A percentile compares a stretch with the other conserved stretches of the same genome.
Conservation (phyloP, 306 rosid genomes). For the Corylus heterophylla region DNA sequence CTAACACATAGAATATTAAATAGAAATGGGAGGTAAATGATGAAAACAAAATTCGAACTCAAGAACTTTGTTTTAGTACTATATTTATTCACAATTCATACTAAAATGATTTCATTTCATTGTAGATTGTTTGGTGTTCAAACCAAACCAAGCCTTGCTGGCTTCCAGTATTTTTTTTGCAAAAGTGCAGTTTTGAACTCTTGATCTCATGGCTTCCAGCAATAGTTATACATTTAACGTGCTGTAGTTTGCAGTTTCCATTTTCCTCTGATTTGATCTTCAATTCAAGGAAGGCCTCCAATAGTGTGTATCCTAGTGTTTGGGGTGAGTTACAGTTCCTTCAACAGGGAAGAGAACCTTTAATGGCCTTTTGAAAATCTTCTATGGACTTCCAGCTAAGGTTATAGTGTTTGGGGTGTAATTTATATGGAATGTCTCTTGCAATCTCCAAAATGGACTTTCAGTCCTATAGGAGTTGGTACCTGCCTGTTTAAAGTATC, state of each 20-base stretch:
- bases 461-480: not conserved
- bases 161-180: too few species aligned
- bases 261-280: not conserved
- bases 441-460: not conserved
- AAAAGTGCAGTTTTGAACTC: too few species aligned
- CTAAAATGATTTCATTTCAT: too few species aligned
- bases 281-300: not conserved
- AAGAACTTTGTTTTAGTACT: too few species aligned
- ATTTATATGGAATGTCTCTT: not conserved
- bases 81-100: too few species aligned
- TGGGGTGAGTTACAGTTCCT: not conserved
- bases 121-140: too few species aligned
- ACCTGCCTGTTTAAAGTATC: not conserved
- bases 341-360: not conserved
- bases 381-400: not conserved
- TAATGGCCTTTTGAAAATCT: not conserved
- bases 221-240: not conserved
- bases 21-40: too few species aligned
- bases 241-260: not conserved
- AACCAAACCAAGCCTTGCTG: too few species aligned
- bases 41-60: too few species aligned
- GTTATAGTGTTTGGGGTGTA: not conserved
- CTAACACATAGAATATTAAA: too few species aligned
- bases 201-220: not conserved
- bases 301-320: not conserved